Conservation (phyloP, 2,329 filamentous ascomycete species). For the Fusarium agapanthi region DNA sequence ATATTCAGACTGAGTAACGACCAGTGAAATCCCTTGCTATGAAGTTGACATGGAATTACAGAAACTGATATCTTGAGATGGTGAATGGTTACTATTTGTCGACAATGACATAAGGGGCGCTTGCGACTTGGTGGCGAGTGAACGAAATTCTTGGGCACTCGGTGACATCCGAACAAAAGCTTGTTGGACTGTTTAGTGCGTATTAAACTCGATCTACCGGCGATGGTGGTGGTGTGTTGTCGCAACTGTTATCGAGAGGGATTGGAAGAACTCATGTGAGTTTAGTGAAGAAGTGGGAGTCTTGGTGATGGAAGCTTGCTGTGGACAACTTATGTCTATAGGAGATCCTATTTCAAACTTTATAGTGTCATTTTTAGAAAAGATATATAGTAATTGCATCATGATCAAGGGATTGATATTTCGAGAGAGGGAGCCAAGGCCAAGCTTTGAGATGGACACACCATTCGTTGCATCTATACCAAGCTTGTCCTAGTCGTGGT, state of each 20-base stretch:
- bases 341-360: background rate
- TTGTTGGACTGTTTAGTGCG: constrained; percentile 11
- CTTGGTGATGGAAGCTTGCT: background rate
- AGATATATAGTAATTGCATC: background rate
- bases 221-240: constrained; percentile 10
- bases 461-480: background rate
- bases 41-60: background rate
- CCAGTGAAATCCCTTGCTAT: background rate
- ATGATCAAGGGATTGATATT: background rate
- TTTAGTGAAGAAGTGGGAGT: background rate
- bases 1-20: background rate
- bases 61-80: background rate
- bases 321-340: background rate
- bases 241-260: background rate
- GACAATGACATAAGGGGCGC: constrained; percentile 24
- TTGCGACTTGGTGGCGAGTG: constrained; percentile 11
- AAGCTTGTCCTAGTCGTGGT: constrained; percentile 14
- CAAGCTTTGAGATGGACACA: background rate
- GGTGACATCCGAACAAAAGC: constrained; percentile 25
- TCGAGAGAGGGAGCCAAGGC: background rate
- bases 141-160: constrained; percentile 2
- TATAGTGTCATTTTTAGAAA: background rate
- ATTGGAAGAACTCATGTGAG: background rate
- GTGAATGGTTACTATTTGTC: background rate
- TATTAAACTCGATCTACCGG: background rate